Base-by-base conservation (phyloP, 176 grass and related monocot species). In the Oryza glumipatula region DNA sequence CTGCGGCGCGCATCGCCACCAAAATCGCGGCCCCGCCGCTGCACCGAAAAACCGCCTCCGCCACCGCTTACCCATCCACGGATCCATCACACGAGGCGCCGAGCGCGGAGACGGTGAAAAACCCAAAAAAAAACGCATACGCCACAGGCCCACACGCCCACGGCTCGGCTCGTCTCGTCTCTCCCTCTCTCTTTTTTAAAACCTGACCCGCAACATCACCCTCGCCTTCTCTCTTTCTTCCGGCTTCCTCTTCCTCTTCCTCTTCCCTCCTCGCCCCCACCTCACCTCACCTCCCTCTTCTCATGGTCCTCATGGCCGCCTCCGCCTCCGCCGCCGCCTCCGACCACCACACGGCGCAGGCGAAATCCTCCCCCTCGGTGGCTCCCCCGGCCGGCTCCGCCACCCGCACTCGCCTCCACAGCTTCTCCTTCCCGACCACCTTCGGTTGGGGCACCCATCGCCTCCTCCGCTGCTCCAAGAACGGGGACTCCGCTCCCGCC, bases 381-480 rank as follows among this genome's bases (percentile, higher is more conserved):
- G 45, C 63, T 16, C 69, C 65, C 44, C 45, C 75, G 36, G 47
- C 21, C 1, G 35, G 65, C 22, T 19, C 79, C 83, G 17, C 70
- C 83, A 22, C 70, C 15, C 39, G 74, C 35, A 33, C 80, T 65
- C 64, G 12, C 45, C 76, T 86, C 88, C 48, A 70, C 78, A 19
- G 23, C 49, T 86, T 86, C 85, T 72, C 76, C 77, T 84, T 87
- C 70, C 69, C 89, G 75, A 49, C 33, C 69, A 41, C 33, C 24
- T 76, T 84, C 77, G 65, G 60, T 73, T 87, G 81, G 88, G 81
- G 83, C 44, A 11, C 67, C 72, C 85, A 68, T 11, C 84, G 82
- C 49, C 81, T 81, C 81, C 88, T 87, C 81, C 84, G 84, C 73
- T 86, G 72, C 85, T 73, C 77, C 73, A 88, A 76, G 52, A 78